These are phyloP conservation scores for Arachis hypogaea DNA, from an alignment of 306 rosid genomes.

Conservation along the genomic window DNA sequence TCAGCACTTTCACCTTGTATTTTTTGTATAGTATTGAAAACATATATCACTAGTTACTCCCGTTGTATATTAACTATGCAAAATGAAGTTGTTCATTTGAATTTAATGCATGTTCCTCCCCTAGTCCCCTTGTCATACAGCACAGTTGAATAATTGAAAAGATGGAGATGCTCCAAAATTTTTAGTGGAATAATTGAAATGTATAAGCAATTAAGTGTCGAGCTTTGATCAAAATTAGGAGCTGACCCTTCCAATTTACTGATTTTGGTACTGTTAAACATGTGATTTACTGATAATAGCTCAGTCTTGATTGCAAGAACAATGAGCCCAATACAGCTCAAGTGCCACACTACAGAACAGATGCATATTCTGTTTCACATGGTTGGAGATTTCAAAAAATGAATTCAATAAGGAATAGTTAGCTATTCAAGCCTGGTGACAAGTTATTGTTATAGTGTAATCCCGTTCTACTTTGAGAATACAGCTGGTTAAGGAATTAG, in stretches of 20 bases:
- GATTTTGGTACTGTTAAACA: not conserved
- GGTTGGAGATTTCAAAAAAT: not conserved
- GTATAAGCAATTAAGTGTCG: not conserved
- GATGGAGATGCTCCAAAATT: too few species aligned
- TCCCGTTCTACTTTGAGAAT: not conserved
- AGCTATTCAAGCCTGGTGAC: constrained; percentile 1
- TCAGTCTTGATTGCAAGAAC: not conserved
- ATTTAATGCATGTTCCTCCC: not conserved
- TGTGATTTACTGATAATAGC: constrained; percentile 17
- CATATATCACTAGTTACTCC: constrained; percentile 11
- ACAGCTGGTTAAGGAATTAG: constrained; percentile 5
- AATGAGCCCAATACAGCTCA: not conserved
- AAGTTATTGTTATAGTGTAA: not conserved
- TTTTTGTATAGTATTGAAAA: constrained; percentile 9
- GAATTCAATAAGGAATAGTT: constrained; percentile 14
- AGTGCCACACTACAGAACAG: constrained; percentile 20
- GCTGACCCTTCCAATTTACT: not conserved
- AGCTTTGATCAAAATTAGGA: not conserved
- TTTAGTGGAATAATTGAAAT: constrained; percentile 1
- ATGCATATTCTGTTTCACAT: not conserved
- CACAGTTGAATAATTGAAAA: too few species aligned
- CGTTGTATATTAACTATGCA: constrained; percentile 3
- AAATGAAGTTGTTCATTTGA: constrained; percentile 32
- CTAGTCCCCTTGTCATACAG: not conserved
- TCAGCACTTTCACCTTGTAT: constrained; percentile 5